Percentiles rank a stretch among this genome's conserved stretches.
Conservation (phyloP, 805 yeast genomes). For the Starmera caribaea region DNA sequence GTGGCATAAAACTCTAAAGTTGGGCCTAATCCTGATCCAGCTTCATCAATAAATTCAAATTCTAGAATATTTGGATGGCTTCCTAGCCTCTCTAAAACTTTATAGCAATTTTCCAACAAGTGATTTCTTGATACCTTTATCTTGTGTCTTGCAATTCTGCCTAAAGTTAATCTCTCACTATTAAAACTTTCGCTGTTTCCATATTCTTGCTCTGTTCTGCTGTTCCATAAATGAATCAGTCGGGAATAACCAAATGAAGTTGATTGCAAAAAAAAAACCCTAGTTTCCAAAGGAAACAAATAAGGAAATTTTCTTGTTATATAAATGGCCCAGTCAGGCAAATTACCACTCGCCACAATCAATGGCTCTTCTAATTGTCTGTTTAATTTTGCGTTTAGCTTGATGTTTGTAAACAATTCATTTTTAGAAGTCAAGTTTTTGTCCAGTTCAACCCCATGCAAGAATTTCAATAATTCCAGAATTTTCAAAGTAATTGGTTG, state of each 20-base stretch:
- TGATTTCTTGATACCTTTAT: constrained; percentile 65
- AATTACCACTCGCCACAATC: constrained; percentile 73
- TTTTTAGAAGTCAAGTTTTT: constrained; percentile 1
- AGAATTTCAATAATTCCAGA: constrained; percentile 36
- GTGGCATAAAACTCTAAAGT: constrained; percentile 85
- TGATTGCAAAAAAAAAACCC: constrained; percentile 69
- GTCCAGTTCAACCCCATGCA: constrained; percentile 24
- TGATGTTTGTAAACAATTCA: constrained; percentile 55
- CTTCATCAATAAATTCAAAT: constrained; percentile 83
- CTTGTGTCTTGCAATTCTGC: constrained; percentile 72
- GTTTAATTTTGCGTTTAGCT: constrained; percentile 75
- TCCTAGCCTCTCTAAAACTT: constrained; percentile 69
- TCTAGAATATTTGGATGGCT: constrained; percentile 75
- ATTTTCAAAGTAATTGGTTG: constrained; percentile 26
- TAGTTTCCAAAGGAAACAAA: constrained; percentile 72
- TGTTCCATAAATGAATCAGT: constrained; percentile 69
- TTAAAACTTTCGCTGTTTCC: constrained; percentile 17
- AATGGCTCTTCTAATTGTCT: constrained; percentile 86
- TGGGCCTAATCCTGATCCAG: constrained; percentile 95
- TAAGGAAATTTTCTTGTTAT: constrained; percentile 73
- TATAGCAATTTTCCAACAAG: constrained; percentile 67
- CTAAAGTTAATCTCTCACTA: constrained; percentile 37
- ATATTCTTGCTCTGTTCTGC: constrained; percentile 31
- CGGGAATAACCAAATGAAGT: constrained; percentile 90
- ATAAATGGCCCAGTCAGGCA: constrained; percentile 78